Evolutionary conservation across 2,329 filamentous ascomycete species (phyloP), one percentile per base, ranked within the genome.

Genomic region (Seiridium unicorne): DNA sequence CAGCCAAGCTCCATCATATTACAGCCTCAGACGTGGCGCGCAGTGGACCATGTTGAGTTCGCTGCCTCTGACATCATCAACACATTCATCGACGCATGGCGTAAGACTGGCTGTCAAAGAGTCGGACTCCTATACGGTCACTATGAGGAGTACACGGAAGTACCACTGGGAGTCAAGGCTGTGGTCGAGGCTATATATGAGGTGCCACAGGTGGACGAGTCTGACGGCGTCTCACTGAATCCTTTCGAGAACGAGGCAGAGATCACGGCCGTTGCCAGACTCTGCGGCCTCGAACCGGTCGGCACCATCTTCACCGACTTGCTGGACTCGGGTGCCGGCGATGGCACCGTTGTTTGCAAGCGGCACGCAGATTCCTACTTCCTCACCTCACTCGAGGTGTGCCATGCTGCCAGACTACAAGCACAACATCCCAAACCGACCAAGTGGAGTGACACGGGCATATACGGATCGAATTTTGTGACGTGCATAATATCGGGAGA

Each of bases 31-130:
- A 84, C 89, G 26, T 99, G 94, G 74, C 92, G 95, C 56, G 97
- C 95, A 91, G 93, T 99, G 3, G 95, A 99, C 70, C 95, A 99
- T 73, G 95, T 99, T 64, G 96, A 99, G 75, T 98, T 99, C 72
- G 89, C 94, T 1, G 89, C 91, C 1, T 88, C 92, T 3, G 83
- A 87, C 58, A 85, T 98, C 40, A 91, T 98, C 68, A 91, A 99
- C 72, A 87, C 85, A n/a, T 87, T 98, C 60, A 87, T 99, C 65
- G 88, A 97, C 69, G 91, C 94, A 61, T 99, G 95, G 94, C 85
- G 96, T 67, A 89, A 86, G 65, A 93, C 91, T 2, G 94, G 93
- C 3, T 78, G 84, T 35, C 95, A 99, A 73, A 85, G 95, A 46
- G 74, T 98, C 51, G 95, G 94, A 5, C 97, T 93, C 69, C 78